Evolutionary conservation across 768 basidiomycete genomes (phyloP), one percentile per base, ranked within the genome.

Genomic region (Scleroderma bovista): DNA sequence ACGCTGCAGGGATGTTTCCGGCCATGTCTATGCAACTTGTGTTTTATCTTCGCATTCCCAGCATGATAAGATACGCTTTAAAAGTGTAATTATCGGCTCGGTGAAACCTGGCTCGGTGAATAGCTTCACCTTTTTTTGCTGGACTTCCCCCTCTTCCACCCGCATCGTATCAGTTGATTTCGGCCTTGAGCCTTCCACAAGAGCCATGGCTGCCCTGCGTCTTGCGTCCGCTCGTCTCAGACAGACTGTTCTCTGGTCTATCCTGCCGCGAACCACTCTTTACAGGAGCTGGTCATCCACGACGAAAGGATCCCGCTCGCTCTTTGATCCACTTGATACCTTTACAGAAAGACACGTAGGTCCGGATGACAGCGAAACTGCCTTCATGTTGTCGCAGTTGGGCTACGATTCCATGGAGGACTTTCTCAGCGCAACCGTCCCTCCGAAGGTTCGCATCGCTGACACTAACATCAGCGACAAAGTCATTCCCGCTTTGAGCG

Each of bases 311-410:
- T 77, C 80, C 11, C 56, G 73, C 1, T 80, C 83, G 26, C 75
- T 94, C 55, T 92, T 95, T 65, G 77, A 84, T 12, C 82, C 93
- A 2, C 75, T 96, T 55, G 95, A 99, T 71, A 87, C 84, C 31
- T 97, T 98, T 71, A 67, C 83, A 40, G 83, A 89, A 58, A 83
- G 95, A 29, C 95, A 99, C 68, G 83, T 98, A 58, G 96, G 95
- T 13, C 95, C 95, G 13, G 86, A 93, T 62, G 81, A 81, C 51
- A 67, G 71, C n/a, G 93, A 95, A 69, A 80, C 85, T 22, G 70
- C 77, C 2, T 73, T 75, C 40, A 98, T 97, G 95, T 86, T 99
- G 53, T 70, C 77, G 3, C 74, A 77, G 51, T 70, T 99, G 24
- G 94, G 94, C 22, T 96, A 90, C 64, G 72, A 83, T 52, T 83